A percentile compares a stretch with the other conserved stretches of the same genome.
Evolutionary conservation across 202 grass and related monocot genomes (phyloP).

Genomic region (Eragrostis tef): DNA sequence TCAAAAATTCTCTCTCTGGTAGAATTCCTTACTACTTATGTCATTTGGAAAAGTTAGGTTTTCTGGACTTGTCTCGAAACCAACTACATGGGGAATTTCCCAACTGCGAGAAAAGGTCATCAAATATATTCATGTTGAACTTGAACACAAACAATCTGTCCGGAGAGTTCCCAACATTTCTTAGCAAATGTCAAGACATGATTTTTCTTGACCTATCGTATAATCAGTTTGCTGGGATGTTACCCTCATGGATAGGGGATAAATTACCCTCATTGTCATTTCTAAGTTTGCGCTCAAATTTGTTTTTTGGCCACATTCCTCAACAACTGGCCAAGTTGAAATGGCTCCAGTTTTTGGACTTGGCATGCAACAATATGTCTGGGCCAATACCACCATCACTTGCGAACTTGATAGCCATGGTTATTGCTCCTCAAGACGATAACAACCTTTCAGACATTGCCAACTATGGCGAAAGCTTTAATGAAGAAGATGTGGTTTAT

Average conservation of each 20-base stretch:
- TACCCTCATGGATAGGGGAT: constrained; percentile 35
- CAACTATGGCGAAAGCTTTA: neutral
- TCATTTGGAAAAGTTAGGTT: neutral
- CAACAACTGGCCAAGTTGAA: neutral
- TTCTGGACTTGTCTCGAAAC: neutral
- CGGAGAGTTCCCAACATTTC: constrained; percentile 26
- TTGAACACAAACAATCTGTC: constrained; percentile 42
- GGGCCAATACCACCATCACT: constrained; percentile 43
- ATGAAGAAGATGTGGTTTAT: neutral
- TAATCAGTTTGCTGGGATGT: constrained; percentile 45
- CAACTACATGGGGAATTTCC: constrained; percentile 11
- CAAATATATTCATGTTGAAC: neutral
- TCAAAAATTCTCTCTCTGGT: constrained; percentile 13
- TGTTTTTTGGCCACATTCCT: constrained; percentile 37
- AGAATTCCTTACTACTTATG: constrained; percentile 5
- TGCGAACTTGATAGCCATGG: constrained; percentile 18
- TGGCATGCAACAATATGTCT: constrained; percentile 33
- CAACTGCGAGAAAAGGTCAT: neutral
- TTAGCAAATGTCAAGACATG: constrained; percentile 23
- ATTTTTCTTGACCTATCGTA: constrained; percentile 39
- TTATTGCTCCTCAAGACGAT: neutral
- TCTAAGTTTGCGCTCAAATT: constrained; percentile 36
- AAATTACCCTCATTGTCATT: constrained; percentile 16
- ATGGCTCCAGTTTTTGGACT: constrained; percentile 26
- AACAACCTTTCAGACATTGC: neutral